Conservation (phyloP, 2,329 filamentous ascomycete genomes). For the Hypoxylon sp. region DNA sequence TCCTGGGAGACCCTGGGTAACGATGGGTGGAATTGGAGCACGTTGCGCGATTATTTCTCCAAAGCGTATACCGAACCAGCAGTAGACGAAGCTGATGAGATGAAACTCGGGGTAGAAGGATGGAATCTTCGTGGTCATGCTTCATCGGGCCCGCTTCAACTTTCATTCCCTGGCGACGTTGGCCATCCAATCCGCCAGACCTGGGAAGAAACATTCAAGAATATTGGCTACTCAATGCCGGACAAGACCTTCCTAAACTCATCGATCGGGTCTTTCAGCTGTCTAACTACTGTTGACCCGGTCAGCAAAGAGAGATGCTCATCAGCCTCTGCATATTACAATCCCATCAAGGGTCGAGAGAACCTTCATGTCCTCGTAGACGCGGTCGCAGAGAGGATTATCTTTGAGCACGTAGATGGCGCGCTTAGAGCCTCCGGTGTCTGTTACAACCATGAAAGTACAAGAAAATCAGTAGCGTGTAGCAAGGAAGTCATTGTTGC, state of each 20-base stretch:
- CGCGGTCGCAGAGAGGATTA: conserved; percentile 33
- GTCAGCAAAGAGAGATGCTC: conserved; percentile 29
- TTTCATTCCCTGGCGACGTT: neutral
- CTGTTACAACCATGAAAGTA: conserved; percentile 21
- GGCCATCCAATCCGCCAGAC: neutral
- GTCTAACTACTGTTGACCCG: conserved; percentile 37
- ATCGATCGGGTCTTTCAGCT: conserved; percentile 41
- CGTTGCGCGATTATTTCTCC: conserved; percentile 35
- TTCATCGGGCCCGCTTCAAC: neutral
- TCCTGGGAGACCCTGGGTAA: conserved; percentile 30
- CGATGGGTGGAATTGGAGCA: conserved; percentile 54
- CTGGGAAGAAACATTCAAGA: neutral
- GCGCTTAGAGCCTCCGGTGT: conserved; percentile 28
- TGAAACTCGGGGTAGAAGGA: neutral
- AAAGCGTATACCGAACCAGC: neutral
- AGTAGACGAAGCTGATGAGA: neutral
- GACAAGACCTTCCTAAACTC: neutral
- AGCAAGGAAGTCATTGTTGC: conserved; percentile 42
- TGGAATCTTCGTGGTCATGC: neutral
- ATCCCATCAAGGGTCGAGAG: conserved; percentile 21
- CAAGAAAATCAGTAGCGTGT: conserved; percentile 10
- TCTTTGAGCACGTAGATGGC: conserved; percentile 19
- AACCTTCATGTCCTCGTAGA: conserved; percentile 35
- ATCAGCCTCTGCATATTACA: conserved; percentile 37
- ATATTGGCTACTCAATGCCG: neutral